Conservation (phyloP, 2,329 filamentous ascomycete genomes). For the Trichothecium sympodiale region DNA sequence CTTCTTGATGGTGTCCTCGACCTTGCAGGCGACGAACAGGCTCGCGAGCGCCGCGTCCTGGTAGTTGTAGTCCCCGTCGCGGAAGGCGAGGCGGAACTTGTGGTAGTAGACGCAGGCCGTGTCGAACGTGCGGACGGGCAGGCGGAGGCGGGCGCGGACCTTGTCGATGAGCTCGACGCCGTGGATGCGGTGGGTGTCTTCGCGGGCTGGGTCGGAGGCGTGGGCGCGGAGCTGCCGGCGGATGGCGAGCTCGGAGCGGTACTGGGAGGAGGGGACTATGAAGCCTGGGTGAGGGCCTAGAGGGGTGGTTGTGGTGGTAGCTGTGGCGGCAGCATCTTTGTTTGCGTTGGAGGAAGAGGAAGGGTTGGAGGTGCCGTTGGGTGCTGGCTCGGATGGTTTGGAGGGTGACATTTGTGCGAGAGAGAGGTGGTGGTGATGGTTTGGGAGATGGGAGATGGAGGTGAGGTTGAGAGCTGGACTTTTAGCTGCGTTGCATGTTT, state of each 20-base stretch:
- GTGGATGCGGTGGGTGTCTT: conserved; percentile 71
- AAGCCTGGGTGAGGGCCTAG: conserved; percentile 34
- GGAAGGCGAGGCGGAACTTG: conserved; percentile 77
- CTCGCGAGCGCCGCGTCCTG: conserved; percentile 80
- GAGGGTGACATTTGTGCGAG: conserved; percentile 1
- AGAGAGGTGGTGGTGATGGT: not conserved
- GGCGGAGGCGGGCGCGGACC: conserved; percentile 63
- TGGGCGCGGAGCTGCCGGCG: conserved; percentile 57
- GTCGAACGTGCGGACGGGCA: conserved; percentile 83
- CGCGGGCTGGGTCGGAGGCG: conserved; percentile 63
- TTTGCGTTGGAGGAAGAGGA: conserved; percentile 1
- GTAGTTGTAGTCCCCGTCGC: conserved; percentile 77
- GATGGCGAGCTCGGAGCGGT: conserved; percentile 70
- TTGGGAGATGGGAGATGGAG: not conserved
- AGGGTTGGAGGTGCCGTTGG: not conserved
- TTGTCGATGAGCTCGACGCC: conserved; percentile 85
- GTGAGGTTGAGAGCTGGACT: too few species aligned
- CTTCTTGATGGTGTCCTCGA: conserved; percentile 96
- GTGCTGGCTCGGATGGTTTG: not conserved
- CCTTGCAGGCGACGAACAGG: conserved; percentile 89
- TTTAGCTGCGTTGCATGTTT: too few species aligned
- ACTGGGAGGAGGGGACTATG: conserved; percentile 49
- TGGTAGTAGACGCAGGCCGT: conserved; percentile 90
- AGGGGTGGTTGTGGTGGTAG: conserved; percentile 3
- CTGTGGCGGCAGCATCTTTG: too few species aligned